Conservation (phyloP, 1,284 basidiomycete species). For the Pyrrhoderma noxium region DNA sequence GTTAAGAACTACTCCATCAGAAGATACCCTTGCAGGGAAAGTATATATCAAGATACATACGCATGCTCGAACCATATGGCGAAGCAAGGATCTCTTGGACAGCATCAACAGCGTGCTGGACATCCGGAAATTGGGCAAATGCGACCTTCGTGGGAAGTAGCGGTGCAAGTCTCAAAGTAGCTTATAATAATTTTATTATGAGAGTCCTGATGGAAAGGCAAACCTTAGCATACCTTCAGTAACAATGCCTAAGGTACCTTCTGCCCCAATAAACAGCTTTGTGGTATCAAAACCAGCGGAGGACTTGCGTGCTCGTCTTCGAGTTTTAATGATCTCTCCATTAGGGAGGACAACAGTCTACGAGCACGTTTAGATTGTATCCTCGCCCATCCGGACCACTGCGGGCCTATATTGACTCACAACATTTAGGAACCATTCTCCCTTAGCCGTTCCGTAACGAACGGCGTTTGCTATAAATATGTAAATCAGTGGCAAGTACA, state of each 20-base stretch:
- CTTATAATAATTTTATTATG: constrained; percentile 19
- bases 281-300: constrained; percentile 51
- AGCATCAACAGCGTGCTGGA: constrained; percentile 30
- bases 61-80: constrained; percentile 26
- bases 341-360: constrained; percentile 46
- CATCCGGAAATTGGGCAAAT: constrained; percentile 22
- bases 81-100: constrained; percentile 35
- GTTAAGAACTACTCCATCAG: neutral
- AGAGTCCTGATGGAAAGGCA: no score
- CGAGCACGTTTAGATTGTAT: neutral
- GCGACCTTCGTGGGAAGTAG: constrained; percentile 33
- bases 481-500: neutral
- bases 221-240: constrained; percentile 34
- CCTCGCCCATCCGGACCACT: neutral
- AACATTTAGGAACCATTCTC: constrained; percentile 40
- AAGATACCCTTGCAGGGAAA: neutral
- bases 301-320: constrained; percentile 45
- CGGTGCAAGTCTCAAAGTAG: constrained; percentile 44
- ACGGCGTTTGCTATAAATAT: constrained; percentile 37
- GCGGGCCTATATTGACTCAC: constrained; percentile 24
- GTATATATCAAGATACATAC: constrained; percentile 16
- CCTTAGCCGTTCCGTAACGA: constrained; percentile 48
- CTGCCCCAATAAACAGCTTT: constrained; percentile 52
- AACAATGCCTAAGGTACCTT: constrained; percentile 53
- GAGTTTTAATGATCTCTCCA: constrained; percentile 57